Base-by-base conservation (phyloP, 345 rosid species). In the Heritiera littoralis region DNA sequence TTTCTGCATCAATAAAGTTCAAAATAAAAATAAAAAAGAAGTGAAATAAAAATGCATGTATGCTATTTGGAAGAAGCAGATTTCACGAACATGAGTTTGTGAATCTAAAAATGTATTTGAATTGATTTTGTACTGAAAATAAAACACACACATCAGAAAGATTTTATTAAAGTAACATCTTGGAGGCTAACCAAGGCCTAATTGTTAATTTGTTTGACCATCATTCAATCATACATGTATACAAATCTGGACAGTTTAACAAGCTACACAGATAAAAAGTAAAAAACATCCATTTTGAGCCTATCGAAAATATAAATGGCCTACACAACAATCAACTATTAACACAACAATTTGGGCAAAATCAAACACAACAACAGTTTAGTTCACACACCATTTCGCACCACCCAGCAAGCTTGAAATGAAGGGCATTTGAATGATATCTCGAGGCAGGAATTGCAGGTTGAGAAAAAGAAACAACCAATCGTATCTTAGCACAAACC, bases 1-100 rank as follows among this genome's bases (percentile, higher is more conserved):
- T 83, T 91, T 94, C 94, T 92, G 84, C 59, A 85, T 5, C 49
- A 81, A 18, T 52, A 54, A 45, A 76, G 60, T 18, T 17, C 35
- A 77, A 80, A 43, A 69, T 54, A 70, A 69, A 20, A 46, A 69
- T 13, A 56, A 3, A 18, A 23, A 35, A 35, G 38, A 71, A 71
- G 20, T 14, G 23, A 69, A 45, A 68, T 12, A 28, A 49, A 51
- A 7, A 70, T 13, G 11, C 20, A 13, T 6, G 13, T 30, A 28
- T 49, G 0, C 2, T 70, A 51, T 49, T 1, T 71, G 40, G 13
- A 35, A 71, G 11, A 51, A 41, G 3, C 17, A 49, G 41, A 71
- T 28, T 30, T 30, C 23, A 49, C 14, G 59, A 71, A 49, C 45
- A 71, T 7, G 40, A 4, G 1, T 63, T 8, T 38, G 69, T 35